Percentiles rank a stretch among this genome's conserved stretches.
phyloP scores from a whole-genome alignment of 352 stramenopile species.

The Globisporangium okanoganense region DNA sequence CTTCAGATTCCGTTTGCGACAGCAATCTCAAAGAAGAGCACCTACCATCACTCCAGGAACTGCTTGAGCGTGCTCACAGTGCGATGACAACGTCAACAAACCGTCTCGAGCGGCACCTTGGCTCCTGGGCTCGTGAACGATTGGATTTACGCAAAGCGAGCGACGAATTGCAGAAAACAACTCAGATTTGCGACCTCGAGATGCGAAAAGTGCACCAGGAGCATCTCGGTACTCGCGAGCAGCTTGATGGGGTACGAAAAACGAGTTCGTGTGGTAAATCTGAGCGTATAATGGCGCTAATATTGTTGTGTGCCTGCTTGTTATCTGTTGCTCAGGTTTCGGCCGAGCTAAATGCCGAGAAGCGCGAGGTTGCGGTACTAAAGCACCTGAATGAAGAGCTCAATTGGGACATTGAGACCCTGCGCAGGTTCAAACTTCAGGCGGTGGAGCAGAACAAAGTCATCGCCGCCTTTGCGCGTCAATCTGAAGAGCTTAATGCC shows the following conservation, averaged over 20 bases:
- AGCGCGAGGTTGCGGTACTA: slow-evolving; percentile 7
- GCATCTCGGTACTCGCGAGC: not conserved
- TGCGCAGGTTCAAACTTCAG: slow-evolving; percentile 6
- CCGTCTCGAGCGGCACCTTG: slow-evolving; percentile 14
- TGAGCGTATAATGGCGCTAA: no score
- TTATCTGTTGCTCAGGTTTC: slow-evolving; percentile 6
- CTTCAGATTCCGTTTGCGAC: not conserved
- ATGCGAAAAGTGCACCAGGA: slow-evolving; percentile 34
- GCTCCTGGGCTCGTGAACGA: slow-evolving; percentile 39
- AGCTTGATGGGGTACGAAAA: slow-evolving; percentile 2
- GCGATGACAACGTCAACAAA: not conserved
- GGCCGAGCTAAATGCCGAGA: not conserved
- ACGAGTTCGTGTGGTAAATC: no score
- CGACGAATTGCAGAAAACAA: slow-evolving; percentile 27
- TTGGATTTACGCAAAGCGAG: slow-evolving; percentile 26
- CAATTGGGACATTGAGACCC: not conserved
- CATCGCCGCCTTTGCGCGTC: not conserved
- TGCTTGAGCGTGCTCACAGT: slow-evolving; percentile 2
- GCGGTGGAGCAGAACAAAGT: not conserved
- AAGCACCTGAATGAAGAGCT: not conserved
- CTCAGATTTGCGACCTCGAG: slow-evolving; percentile 27
- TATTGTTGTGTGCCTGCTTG: no score
- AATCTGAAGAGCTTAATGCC: not conserved
- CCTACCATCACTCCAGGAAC: not conserved
- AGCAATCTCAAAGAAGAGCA: not conserved